Conservation (phyloP, 768 basidiomycete species). For the Phanerochaete carnosa region DNA sequence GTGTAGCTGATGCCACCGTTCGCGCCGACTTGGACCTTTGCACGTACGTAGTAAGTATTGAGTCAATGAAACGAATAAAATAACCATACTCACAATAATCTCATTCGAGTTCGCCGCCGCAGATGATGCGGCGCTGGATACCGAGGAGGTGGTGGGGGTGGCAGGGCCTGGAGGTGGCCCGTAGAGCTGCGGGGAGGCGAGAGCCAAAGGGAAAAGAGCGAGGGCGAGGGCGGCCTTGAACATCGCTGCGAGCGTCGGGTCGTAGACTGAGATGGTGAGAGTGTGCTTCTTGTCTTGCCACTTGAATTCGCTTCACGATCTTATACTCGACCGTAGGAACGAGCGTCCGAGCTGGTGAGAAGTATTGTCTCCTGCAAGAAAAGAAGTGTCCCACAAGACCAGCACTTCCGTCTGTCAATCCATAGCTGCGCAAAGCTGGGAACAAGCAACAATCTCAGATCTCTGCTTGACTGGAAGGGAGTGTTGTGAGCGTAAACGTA, state of each 20-base stretch:
- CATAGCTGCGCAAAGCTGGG: not conserved
- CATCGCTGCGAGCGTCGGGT: constrained; percentile 22
- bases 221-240: constrained; percentile 23
- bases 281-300: not conserved
- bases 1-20: constrained; percentile 34
- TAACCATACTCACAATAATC: constrained; percentile 9
- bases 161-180: constrained; percentile 22
- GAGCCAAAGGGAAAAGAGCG: constrained; percentile 27
- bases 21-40: constrained; percentile 39
- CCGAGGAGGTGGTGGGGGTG: constrained; percentile 21
- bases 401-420: not conserved
- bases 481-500: not conserved
- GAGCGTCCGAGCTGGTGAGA: not conserved
- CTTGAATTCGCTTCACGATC: not conserved
- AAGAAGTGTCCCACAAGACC: not conserved
- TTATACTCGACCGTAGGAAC: constrained; percentile 1
- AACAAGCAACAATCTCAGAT: not conserved
- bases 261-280: not conserved
- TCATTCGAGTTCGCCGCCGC: not conserved
- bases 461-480: not conserved
- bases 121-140: constrained; percentile 25
- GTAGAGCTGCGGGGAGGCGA: constrained; percentile 37
- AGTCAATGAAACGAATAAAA: not conserved
- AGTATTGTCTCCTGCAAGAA: not conserved
- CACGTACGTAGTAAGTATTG: not conserved